Percentiles rank a stretch among this genome's conserved stretches.
Evolutionary conservation across 192 early-diverging fungal species (phyloP).

Genomic region (Linnemannia hyalina): DNA sequence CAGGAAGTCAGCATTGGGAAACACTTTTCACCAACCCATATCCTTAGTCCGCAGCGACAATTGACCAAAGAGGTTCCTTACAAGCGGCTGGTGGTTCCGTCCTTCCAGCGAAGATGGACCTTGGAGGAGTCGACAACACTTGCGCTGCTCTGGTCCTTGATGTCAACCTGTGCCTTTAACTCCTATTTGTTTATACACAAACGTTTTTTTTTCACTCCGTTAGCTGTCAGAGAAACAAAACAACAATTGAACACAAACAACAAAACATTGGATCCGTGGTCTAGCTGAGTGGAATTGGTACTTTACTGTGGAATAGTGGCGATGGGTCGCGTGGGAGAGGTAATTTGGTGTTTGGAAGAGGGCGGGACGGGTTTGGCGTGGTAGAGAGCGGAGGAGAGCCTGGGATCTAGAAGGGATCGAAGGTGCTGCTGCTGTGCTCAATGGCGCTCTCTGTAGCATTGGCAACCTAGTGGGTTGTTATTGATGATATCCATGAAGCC

Average conservation of each 20-base stretch:
- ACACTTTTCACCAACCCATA: neutral
- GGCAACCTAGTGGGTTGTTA: neutral
- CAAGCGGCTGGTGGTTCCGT: conserved; percentile 49
- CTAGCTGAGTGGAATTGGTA: neutral
- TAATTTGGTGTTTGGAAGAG: neutral
- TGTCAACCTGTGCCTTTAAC: conserved; percentile 6
- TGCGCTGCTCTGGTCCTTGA: conserved; percentile 17
- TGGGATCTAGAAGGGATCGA: neutral
- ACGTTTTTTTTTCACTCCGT: neutral
- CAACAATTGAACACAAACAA: neutral
- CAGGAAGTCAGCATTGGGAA: neutral
- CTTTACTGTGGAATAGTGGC: conserved; percentile 12
- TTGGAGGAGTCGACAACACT: conserved; percentile 24
- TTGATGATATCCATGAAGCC: neutral
- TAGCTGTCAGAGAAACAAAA: neutral
- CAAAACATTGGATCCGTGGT: neutral
- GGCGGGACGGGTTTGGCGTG: neutral
- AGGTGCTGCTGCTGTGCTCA: neutral
- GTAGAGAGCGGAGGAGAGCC: neutral
- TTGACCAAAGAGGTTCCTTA: neutral
- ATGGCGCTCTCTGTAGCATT: neutral
- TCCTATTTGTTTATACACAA: neutral
- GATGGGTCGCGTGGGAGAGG: neutral
- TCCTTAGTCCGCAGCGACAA: neutral
- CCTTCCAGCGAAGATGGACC: conserved; percentile 42